Conservation (phyloP, 2,329 filamentous ascomycete genomes). For the Hymenotorrendiella dingleyae region DNA sequence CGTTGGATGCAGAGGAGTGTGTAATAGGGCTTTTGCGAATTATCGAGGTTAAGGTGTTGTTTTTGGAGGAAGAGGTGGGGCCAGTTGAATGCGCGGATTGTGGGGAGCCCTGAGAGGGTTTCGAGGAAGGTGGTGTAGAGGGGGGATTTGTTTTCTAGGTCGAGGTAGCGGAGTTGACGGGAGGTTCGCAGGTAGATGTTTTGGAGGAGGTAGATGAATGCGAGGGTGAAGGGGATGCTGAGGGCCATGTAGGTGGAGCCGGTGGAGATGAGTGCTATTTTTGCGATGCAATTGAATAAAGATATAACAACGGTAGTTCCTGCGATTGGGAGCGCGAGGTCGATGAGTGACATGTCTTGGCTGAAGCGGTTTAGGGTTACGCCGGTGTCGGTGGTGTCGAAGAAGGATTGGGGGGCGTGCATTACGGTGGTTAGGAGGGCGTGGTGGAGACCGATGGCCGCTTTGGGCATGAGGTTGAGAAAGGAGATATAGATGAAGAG, state of each 20-base stretch:
- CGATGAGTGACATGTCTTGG: constrained; percentile 26
- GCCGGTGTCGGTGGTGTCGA: constrained; percentile 19
- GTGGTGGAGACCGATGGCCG: background rate
- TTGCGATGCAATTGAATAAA: constrained; percentile 9
- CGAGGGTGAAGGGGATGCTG: constrained; percentile 20
- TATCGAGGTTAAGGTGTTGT: constrained; percentile 30
- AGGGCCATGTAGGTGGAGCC: constrained; percentile 20
- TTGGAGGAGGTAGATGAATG: constrained; percentile 26
- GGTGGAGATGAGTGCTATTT: constrained; percentile 35
- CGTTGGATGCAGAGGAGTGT: constrained; percentile 49
- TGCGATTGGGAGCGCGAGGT: constrained; percentile 24
- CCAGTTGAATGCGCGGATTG: constrained; percentile 43
- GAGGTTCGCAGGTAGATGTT: constrained; percentile 43
- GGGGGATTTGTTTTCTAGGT: constrained; percentile 40
- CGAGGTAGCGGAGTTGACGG: constrained; percentile 43
- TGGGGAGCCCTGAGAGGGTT: constrained; percentile 38
- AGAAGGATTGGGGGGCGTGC: constrained; percentile 24
- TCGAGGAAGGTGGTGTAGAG: constrained; percentile 44
- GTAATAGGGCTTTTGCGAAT: constrained; percentile 51
- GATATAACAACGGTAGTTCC: background rate
- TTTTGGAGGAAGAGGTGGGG: constrained; percentile 3
- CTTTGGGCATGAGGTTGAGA: background rate
- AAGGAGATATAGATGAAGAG: too few species aligned
- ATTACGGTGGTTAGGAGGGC: background rate
- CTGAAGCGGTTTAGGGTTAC: constrained; percentile 21